Evolutionary conservation across 2,329 filamentous ascomycete species (phyloP).

Genomic region (Trichoderma polysporum): DNA sequence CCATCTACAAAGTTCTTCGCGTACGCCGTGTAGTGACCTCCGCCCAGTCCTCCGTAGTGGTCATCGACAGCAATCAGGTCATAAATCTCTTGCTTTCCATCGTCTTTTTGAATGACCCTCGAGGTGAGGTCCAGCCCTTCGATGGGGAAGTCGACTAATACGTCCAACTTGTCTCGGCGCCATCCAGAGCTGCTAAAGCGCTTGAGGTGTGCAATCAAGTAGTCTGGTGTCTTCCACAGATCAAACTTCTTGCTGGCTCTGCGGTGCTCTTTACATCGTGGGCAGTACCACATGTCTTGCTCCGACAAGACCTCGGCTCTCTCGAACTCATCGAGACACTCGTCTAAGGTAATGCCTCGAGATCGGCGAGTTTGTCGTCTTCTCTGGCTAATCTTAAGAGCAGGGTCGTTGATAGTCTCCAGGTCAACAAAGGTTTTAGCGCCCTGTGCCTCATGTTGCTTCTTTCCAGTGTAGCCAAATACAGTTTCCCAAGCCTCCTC

Average conservation of each 20-base stretch:
- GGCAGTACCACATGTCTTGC: slow-evolving; percentile 97
- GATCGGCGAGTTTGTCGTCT: slow-evolving; percentile 56
- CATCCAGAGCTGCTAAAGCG: slow-evolving; percentile 83
- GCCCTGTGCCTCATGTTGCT: slow-evolving; percentile 54
- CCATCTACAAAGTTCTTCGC: slow-evolving; percentile 88
- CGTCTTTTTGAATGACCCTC: slow-evolving; percentile 76
- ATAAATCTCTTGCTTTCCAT: slow-evolving; percentile 80
- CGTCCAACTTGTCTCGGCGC: slow-evolving; percentile 87
- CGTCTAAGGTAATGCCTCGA: slow-evolving; percentile 76
- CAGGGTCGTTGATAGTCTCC: slow-evolving; percentile 59
- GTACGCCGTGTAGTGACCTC: slow-evolving; percentile 93
- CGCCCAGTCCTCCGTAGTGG: slow-evolving; percentile 89
- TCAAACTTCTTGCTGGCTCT: slow-evolving; percentile 95
- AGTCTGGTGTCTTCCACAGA: slow-evolving; percentile 94
- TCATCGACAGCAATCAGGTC: slow-evolving; percentile 96
- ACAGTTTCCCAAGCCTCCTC: slow-evolving; percentile 67
- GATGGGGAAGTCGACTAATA: slow-evolving; percentile 86
- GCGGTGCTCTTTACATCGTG: slow-evolving; percentile 88
- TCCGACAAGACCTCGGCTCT: slow-evolving; percentile 92
- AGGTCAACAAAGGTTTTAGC: slow-evolving; percentile 55
- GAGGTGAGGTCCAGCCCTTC: slow-evolving; percentile 80
- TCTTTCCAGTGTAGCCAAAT: slow-evolving; percentile 53
- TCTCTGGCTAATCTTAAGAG: slow-evolving; percentile 63
- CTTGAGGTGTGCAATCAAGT: slow-evolving; percentile 92
- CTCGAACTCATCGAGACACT: slow-evolving; percentile 92